Evolutionary conservation across 805 yeast species (phyloP).

Genomic region (Barnettozyma populi): DNA sequence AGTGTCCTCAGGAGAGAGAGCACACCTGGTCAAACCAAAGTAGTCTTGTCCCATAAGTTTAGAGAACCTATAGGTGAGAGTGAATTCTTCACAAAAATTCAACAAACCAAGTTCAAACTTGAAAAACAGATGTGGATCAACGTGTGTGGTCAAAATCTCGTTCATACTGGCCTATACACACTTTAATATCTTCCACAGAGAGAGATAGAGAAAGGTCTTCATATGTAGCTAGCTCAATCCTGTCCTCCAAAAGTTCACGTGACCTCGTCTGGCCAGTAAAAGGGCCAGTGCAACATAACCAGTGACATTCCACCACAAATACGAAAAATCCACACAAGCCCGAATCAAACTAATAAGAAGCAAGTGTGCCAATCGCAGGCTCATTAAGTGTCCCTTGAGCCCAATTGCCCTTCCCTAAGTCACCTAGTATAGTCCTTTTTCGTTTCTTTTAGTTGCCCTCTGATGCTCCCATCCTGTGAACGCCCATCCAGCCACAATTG

Average conservation of each 20-base stretch:
- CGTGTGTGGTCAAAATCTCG: constrained; percentile 11
- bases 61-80: constrained; percentile 24
- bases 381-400: neutral
- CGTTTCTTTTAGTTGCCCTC: neutral
- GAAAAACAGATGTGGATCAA: constrained; percentile 18
- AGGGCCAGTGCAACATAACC: too few species aligned
- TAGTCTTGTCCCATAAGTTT: constrained; percentile 23
- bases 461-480: neutral
- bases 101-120: constrained; percentile 5
- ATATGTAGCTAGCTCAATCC: too few species aligned
- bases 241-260: too few species aligned
- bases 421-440: too few species aligned
- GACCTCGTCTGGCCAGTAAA: too few species aligned
- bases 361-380: neutral
- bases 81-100: constrained; percentile 19
- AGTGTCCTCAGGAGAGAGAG: constrained; percentile 24
- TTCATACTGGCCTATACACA: constrained; percentile 20
- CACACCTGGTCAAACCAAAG: constrained; percentile 5
- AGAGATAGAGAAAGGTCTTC: too few species aligned
- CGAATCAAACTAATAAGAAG: neutral
- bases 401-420: neutral
- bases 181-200: neutral
- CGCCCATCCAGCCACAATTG: neutral
- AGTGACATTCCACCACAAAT: neutral
- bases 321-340: neutral